phyloP scores from a whole-genome alignment of 2,329 filamentous ascomycete genomes.

The Xylariaceae sp. region DNA sequence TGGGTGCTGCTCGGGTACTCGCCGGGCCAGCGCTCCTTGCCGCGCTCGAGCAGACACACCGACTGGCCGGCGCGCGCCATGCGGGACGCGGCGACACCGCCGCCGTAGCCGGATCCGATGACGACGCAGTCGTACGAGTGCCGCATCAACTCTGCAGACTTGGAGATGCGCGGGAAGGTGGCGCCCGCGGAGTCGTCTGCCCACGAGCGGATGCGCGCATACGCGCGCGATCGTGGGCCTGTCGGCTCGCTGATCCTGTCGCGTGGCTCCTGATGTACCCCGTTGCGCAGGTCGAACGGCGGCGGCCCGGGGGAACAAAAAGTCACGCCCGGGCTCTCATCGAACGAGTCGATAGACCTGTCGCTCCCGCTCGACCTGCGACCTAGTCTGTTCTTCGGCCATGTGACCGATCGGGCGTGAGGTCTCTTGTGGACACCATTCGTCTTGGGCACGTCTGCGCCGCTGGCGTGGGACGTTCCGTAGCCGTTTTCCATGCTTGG shows the following conservation, averaged over 20 bases:
- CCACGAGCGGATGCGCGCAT: constrained; percentile 22
- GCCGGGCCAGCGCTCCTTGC: constrained; percentile 58
- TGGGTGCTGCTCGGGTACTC: constrained; percentile 48
- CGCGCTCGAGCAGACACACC: constrained; percentile 59
- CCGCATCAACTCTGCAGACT: constrained; percentile 49
- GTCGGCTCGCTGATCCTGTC: constrained; percentile 25
- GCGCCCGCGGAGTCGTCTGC: constrained; percentile 21
- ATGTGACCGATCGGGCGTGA: constrained; percentile 12
- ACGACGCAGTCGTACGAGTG: constrained; percentile 57
- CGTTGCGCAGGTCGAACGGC: constrained; percentile 18
- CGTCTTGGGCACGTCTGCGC: constrained; percentile 6
- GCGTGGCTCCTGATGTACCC: too few relatives aligned
- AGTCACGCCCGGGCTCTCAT: constrained; percentile 3
- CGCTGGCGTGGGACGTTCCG: constrained; percentile 8
- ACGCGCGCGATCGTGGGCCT: constrained; percentile 25
- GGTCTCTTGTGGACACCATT: constrained; percentile 12
- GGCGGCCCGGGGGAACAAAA: not conserved
- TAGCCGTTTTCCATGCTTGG: constrained; percentile 5
- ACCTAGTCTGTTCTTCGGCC: constrained; percentile 9
- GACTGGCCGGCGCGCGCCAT: constrained; percentile 53
- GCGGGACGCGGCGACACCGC: constrained; percentile 56
- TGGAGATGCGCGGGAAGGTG: constrained; percentile 46
- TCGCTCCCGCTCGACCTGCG: constrained; percentile 12
- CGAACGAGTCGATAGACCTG: constrained; percentile 9
- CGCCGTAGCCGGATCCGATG: constrained; percentile 63